Percentiles rank a stretch among this genome's conserved stretches.
Evolutionary conservation across 1,284 basidiomycete species (phyloP).

Genomic region (Phellopilus nigrolimitatus): DNA sequence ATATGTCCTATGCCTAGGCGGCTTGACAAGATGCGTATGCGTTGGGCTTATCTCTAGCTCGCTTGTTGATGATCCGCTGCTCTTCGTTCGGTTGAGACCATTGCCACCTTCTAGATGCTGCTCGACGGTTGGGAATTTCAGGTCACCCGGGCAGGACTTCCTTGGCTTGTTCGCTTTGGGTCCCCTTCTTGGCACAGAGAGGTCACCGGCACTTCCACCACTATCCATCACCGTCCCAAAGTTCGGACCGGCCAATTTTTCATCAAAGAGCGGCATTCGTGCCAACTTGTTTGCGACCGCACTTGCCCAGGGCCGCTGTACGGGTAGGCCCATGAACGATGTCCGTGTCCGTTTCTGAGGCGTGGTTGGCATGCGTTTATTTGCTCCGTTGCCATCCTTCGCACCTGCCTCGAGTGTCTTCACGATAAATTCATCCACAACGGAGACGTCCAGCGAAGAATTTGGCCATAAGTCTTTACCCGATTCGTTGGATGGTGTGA

Average conservation of each 20-base stretch:
- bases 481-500: slow-evolving; percentile 61
- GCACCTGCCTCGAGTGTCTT: slow-evolving; percentile 58
- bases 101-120: slow-evolving; percentile 22
- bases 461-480: slow-evolving; percentile 58
- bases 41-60: slow-evolving; percentile 53
- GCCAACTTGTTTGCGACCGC: slow-evolving; percentile 67
- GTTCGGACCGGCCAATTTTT: slow-evolving; percentile 19
- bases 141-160: slow-evolving; percentile 17
- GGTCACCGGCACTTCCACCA: slow-evolving; percentile 33
- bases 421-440: slow-evolving; percentile 65
- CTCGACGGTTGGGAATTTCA: slow-evolving; percentile 19
- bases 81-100: slow-evolving; percentile 33
- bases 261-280: slow-evolving; percentile 42
- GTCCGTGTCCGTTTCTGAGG: slow-evolving; percentile 72
- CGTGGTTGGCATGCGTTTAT: slow-evolving; percentile 68
- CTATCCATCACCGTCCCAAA: slow-evolving; percentile 20
- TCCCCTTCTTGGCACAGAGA: slow-evolving; percentile 9
- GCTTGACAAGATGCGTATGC: slow-evolving; percentile 19
- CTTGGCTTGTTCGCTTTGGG: slow-evolving; percentile 7
- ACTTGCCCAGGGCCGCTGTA: slow-evolving; percentile 71
- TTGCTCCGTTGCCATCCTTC: slow-evolving; percentile 40
- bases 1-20: slow-evolving; percentile 47
- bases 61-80: slow-evolving; percentile 32
- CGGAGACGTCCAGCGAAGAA: slow-evolving; percentile 29
- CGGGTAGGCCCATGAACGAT: slow-evolving; percentile 41